Base-by-base conservation (phyloP, 2,329 filamentous ascomycete species). In the Biscogniauxia marginata region DNA sequence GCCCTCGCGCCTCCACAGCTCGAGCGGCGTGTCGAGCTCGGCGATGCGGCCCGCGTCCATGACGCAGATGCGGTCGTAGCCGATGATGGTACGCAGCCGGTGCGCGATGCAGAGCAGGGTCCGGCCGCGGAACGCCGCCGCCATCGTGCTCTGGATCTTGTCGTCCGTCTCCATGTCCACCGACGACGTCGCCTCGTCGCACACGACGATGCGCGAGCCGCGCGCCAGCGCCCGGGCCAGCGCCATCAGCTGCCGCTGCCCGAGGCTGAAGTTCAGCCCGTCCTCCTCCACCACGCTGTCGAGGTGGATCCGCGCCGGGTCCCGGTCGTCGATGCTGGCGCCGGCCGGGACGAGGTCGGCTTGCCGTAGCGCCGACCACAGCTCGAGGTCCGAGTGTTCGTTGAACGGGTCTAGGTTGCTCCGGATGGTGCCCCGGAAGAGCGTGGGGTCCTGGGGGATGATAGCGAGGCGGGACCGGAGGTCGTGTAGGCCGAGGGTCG, bases 151-250 rank as follows among this genome's bases (percentile, higher is more conserved):
- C 74, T 98, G 93, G 70, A 98, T 96, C 81, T 95, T 96, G 74
- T 91, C 88, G 70, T 99, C 95, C 3, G 93, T 98, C 70, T 97
- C 93, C 79, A 97, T 95, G 73, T 98, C 93, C 7, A 98, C 93
- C 0, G 85, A 90, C 1, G 88, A 91, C 0, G 95, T 99, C 1
- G 95, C 95, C 74, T 99, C 95, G 77, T 99, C 95, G 73, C 93
- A 97, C 50, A 99, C 88, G 65, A 98, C 97, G 74, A 98, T 97
- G 65, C 89, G 91, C 0, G 88, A 89, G 46, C 88, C 86, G 39
- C 93, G 87, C 4, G 98, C 93, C 2, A 99, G 84, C 0, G 95
- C 95, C 0, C 95, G 87, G 0, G 93, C 93, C 1, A 99, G 81
- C 1, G 95, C 95, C 89, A 98, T 96, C 49, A 98, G 84, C 74